Percentiles rank a stretch among this genome's conserved stretches.
phyloP scores from a whole-genome alignment of 2,329 filamentous ascomycete species.

The Didymella sp. region DNA sequence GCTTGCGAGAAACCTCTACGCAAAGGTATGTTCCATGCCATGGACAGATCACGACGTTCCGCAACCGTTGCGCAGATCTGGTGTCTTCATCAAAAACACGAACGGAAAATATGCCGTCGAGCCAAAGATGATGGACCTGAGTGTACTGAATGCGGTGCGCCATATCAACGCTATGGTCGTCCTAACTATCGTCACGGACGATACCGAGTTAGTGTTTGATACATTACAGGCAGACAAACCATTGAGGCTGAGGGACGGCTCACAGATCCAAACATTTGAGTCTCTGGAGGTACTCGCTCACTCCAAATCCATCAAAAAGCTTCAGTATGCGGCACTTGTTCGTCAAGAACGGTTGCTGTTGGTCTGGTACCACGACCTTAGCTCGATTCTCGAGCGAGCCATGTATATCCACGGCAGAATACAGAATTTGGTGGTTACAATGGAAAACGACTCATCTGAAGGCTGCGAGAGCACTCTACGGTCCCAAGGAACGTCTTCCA shows the following conservation, averaged over 20 bases:
- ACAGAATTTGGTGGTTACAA: conserved; percentile 77
- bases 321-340: conserved; percentile 80
- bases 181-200: conserved; percentile 59
- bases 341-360: conserved; percentile 72
- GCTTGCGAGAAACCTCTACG: conserved; percentile 41
- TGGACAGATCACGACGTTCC: conserved; percentile 29
- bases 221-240: conserved; percentile 51
- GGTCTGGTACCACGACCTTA: conserved; percentile 79
- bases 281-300: conserved; percentile 73
- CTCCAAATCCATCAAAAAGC: conserved; percentile 74
- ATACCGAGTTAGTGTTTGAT: conserved; percentile 56
- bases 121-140: conserved; percentile 49
- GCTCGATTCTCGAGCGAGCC: conserved; percentile 71
- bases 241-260: conserved; percentile 69
- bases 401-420: conserved; percentile 75
- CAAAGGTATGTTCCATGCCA: conserved; percentile 33
- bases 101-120: conserved; percentile 70
- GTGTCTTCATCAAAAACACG: conserved; percentile 73
- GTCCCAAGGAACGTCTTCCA: neutral
- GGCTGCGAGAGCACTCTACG: neutral
- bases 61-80: conserved; percentile 53
- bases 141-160: conserved; percentile 53
- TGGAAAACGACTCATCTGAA: conserved; percentile 57
- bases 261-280: conserved; percentile 77
- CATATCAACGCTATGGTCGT: conserved; percentile 57